Percentiles rank a stretch among this genome's conserved stretches.
Conservation (phyloP, 1,284 basidiomycete species). For the Trichosporon ovoides region DNA sequence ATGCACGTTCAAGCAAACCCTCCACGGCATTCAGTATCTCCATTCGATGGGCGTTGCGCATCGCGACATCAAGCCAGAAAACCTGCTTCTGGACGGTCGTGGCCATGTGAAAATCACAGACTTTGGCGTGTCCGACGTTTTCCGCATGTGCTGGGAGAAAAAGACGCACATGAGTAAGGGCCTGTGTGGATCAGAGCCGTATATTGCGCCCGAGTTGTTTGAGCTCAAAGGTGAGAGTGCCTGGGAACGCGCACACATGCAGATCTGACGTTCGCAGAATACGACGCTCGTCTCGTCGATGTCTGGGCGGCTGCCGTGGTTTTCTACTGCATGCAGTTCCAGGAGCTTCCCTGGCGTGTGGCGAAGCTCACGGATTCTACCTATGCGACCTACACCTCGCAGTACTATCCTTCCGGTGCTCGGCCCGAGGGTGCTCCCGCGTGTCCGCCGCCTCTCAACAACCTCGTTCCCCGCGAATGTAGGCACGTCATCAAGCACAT, state of each 20-base stretch:
- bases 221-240: constrained; percentile 78
- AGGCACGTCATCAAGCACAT: constrained; percentile 82
- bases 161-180: constrained; percentile 96
- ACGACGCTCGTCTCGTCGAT: constrained; percentile 94
- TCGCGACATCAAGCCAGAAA: constrained; percentile 97
- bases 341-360: constrained; percentile 93
- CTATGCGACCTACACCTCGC: constrained; percentile 74
- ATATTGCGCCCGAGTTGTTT: constrained; percentile 98
- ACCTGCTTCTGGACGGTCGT: constrained; percentile 84
- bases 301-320: constrained; percentile 97
- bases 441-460: constrained; percentile 58
- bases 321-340: constrained; percentile 97
- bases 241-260: too few relatives aligned
- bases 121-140: constrained; percentile 97
- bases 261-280: constrained; percentile 57
- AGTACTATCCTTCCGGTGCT: constrained; percentile 51
- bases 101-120: constrained; percentile 99
- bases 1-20: constrained; percentile 95
- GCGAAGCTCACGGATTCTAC: constrained; percentile 79
- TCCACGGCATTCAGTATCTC: constrained; percentile 68
- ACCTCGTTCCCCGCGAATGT: constrained; percentile 81
- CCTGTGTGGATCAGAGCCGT: constrained; percentile 93
- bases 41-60: constrained; percentile 87
- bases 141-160: constrained; percentile 95
- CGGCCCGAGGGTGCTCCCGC: constrained; percentile 19